phyloP scores from a whole-genome alignment of 1,139 yeast species.

The Sugiyamaella sp. region DNA sequence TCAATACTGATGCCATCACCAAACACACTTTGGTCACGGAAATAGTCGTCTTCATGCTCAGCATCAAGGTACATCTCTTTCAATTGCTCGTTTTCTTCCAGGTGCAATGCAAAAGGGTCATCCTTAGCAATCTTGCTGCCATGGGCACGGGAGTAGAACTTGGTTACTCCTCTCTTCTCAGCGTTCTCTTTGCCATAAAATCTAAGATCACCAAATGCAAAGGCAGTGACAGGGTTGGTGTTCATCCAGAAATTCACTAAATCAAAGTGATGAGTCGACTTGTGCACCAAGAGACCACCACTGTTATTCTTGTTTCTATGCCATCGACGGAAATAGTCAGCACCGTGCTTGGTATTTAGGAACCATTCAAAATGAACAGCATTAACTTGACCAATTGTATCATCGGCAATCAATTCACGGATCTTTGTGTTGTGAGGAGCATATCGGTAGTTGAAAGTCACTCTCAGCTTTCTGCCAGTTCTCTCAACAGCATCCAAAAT shows the following conservation, averaged over 20 bases:
- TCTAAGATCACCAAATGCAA: slow-evolving; percentile 26
- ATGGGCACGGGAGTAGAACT: slow-evolving; percentile 27
- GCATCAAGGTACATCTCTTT: slow-evolving; percentile 28
- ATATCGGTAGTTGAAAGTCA: slow-evolving; percentile 28
- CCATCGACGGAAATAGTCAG: slow-evolving; percentile 28
- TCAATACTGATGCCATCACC: slow-evolving; percentile 29
- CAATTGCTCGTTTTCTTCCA: slow-evolving; percentile 22
- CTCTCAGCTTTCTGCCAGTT: slow-evolving; percentile 25
- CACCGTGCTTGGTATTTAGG: slow-evolving; percentile 27
- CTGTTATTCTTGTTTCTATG: slow-evolving; percentile 27
- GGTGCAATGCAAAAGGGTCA: slow-evolving; percentile 27
- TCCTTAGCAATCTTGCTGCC: slow-evolving; percentile 25
- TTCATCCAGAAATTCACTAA: slow-evolving; percentile 27
- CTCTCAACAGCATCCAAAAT: slow-evolving; percentile 26
- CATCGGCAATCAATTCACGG: slow-evolving; percentile 26
- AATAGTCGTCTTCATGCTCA: slow-evolving; percentile 28
- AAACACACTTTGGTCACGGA: slow-evolving; percentile 28
- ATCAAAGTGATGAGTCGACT: slow-evolving; percentile 29
- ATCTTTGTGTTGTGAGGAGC: slow-evolving; percentile 29
- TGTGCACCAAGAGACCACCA: slow-evolving; percentile 27
- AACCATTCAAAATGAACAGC: slow-evolving; percentile 30
- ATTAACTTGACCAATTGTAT: slow-evolving; percentile 26
- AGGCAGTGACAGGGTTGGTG: slow-evolving; percentile 25
- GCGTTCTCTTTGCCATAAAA: slow-evolving; percentile 29
- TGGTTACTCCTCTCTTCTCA: slow-evolving; percentile 26